phyloP scores from a whole-genome alignment of 1,139 yeast genomes.

The Yamadazyma aaseri region DNA sequence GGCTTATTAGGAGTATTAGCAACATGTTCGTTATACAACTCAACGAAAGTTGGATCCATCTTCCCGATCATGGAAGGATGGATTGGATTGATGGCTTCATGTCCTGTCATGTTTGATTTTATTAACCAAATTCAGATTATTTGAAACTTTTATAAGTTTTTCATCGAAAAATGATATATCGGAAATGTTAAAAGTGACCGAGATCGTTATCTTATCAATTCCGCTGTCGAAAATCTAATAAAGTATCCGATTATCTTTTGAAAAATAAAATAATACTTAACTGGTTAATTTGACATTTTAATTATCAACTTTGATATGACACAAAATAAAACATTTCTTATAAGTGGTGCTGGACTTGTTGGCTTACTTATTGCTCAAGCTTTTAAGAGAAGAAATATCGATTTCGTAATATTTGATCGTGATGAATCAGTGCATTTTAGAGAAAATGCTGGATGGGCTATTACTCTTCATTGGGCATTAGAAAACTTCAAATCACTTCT shows the following conservation, averaged over 20 bases:
- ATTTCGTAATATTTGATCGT: slow-evolving; percentile 23
- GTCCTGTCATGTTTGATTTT: slow-evolving; percentile 8
- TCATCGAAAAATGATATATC: too few species aligned
- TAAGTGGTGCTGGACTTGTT: slow-evolving; percentile 24
- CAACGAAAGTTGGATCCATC: slow-evolving; percentile 31
- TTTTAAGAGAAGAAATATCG: slow-evolving; percentile 18
- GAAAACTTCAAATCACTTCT: slow-evolving; percentile 19
- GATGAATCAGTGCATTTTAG: slow-evolving; percentile 20
- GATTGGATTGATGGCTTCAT: slow-evolving; percentile 24
- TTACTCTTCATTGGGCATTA: slow-evolving; percentile 28
- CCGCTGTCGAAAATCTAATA: too few species aligned
- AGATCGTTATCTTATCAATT: too few species aligned
- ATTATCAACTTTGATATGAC: too few species aligned
- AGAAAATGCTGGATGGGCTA: slow-evolving; percentile 29
- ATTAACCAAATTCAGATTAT: too few species aligned
- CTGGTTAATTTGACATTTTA: too few species aligned
- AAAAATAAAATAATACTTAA: too few species aligned
- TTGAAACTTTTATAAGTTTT: too few species aligned
- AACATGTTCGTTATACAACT: slow-evolving; percentile 31
- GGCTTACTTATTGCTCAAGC: slow-evolving; percentile 26
- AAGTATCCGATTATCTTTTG: too few species aligned
- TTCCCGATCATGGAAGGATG: slow-evolving; percentile 21
- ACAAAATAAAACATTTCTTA: slow-evolving; percentile 10
- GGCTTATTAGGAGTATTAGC: slow-evolving; percentile 28
- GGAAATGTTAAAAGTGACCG: too few species aligned